Percentiles rank a stretch among this genome's conserved stretches.
phyloP scores from a whole-genome alignment of 371 early-diverging fungal genomes.

The Zopfochytrium polystomum region DNA sequence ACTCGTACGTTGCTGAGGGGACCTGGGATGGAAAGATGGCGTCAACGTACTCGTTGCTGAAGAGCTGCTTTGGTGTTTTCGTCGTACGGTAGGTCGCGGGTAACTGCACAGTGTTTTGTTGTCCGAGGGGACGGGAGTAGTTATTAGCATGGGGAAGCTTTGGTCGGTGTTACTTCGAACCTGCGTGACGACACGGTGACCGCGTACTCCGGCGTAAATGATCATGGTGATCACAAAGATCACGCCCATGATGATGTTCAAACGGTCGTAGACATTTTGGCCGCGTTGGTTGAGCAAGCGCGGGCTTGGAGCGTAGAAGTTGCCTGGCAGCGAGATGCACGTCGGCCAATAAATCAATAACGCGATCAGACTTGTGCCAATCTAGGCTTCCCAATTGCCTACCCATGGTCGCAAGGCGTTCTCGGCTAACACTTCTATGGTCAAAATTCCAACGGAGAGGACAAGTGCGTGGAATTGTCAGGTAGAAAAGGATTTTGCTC shows the following conservation, averaged over 20 bases:
- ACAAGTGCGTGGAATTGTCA: too few species aligned
- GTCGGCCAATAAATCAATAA: too few species aligned
- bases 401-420: too few species aligned
- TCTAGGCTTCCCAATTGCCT: too few species aligned
- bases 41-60: constrained; percentile 29
- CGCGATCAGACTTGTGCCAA: too few species aligned
- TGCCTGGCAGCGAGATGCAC: too few species aligned
- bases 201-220: constrained; percentile 43
- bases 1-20: constrained; percentile 41
- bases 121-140: neutral
- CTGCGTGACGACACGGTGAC: constrained; percentile 42
- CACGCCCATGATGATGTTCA: constrained; percentile 24
- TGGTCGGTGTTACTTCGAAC: constrained; percentile 19
- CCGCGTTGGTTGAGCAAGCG: constrained; percentile 36
- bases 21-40: constrained; percentile 35
- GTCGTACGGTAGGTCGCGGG: constrained; percentile 45
- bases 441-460: too few species aligned
- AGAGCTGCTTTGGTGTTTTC: constrained; percentile 25
- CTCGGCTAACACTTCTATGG: too few species aligned
- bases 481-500: too few species aligned
- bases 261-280: constrained; percentile 24
- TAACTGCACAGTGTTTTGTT: too few species aligned
- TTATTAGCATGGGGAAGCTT: neutral
- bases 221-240: constrained; percentile 39
- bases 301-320: constrained; percentile 20